A percentile compares a stretch with the other conserved stretches of the same genome.
Evolutionary conservation across 306 rosid species (phyloP).

Genomic region (Prinsepia uniflora): DNA sequence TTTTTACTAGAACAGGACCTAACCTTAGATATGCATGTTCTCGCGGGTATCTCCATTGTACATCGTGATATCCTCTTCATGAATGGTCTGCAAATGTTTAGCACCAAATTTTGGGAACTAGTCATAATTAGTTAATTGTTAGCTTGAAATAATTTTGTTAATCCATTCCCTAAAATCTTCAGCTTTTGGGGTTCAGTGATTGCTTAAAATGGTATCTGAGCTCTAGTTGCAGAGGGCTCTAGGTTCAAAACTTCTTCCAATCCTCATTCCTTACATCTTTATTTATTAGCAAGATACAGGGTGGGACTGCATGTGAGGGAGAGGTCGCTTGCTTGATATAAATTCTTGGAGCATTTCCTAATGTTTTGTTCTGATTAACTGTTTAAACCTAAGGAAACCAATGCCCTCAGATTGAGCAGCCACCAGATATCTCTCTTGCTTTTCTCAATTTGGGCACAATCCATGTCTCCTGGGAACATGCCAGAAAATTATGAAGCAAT

Average conservation of each 20-base stretch:
- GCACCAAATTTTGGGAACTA: background rate
- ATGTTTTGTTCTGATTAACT: background rate
- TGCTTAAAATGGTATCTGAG: background rate
- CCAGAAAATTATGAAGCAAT: slow-evolving; percentile 94
- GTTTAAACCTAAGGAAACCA: slow-evolving; percentile 44
- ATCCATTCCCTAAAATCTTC: background rate
- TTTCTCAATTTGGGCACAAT: slow-evolving; percentile 81
- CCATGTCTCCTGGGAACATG: slow-evolving; percentile 65
- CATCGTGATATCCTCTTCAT: background rate
- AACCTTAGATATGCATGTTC: background rate
- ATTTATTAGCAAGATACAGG: background rate
- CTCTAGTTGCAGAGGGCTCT: background rate
- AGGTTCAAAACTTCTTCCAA: background rate
- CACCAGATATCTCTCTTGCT: slow-evolving; percentile 72
- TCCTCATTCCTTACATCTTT: background rate
- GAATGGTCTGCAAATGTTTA: background rate
- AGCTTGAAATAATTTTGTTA: background rate
- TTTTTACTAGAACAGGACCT: background rate
- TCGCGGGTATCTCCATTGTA: background rate
- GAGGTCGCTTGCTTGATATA: slow-evolving; percentile 2
- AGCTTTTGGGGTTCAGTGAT: background rate
- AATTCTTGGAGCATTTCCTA: background rate
- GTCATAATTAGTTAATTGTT: background rate
- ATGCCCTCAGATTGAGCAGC: slow-evolving; percentile 59
- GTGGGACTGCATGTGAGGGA: background rate